Percentiles rank a stretch among this genome's conserved stretches.
Evolutionary conservation across 2,329 filamentous ascomycete species (phyloP).

Genomic region (Claviceps citrina): DNA sequence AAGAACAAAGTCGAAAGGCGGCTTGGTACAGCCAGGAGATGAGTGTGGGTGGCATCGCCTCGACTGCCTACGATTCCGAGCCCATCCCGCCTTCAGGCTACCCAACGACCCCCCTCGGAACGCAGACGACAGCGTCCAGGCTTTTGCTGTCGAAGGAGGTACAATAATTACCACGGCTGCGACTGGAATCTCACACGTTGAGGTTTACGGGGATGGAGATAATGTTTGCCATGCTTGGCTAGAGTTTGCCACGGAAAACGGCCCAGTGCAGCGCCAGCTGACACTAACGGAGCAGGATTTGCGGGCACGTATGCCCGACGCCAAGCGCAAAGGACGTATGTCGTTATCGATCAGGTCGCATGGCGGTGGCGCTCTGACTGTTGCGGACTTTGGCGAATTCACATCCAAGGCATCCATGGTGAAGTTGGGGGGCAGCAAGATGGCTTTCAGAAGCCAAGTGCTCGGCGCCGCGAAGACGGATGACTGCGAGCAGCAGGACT

Average conservation of each 20-base stretch:
- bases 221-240: constrained; percentile 67
- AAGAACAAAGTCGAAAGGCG: constrained; percentile 69
- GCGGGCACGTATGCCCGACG: constrained; percentile 53
- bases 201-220: constrained; percentile 69
- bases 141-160: constrained; percentile 68
- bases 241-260: constrained; percentile 55
- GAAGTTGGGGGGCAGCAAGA: constrained; percentile 54
- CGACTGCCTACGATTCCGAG: constrained; percentile 75
- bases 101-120: constrained; percentile 54
- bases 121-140: constrained; percentile 64
- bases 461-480: constrained; percentile 59
- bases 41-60: constrained; percentile 88
- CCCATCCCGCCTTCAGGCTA: constrained; percentile 77
- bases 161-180: constrained; percentile 63
- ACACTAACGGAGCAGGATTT: constrained; percentile 61
- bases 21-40: constrained; percentile 56
- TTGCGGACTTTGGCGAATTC: constrained; percentile 62
- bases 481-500: constrained; percentile 52
- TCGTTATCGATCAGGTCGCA: constrained; percentile 62
- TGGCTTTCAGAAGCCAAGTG: constrained; percentile 60
- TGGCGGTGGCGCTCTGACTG: constrained; percentile 55
- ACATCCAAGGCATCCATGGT: constrained; percentile 56
- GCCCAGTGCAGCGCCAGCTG: constrained; percentile 53
- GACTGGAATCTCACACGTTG: constrained; percentile 71
- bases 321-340: constrained; percentile 56